Evolutionary conservation across 2,329 filamentous ascomycete genomes (phyloP).

Genomic region (Hortaea sp.): DNA sequence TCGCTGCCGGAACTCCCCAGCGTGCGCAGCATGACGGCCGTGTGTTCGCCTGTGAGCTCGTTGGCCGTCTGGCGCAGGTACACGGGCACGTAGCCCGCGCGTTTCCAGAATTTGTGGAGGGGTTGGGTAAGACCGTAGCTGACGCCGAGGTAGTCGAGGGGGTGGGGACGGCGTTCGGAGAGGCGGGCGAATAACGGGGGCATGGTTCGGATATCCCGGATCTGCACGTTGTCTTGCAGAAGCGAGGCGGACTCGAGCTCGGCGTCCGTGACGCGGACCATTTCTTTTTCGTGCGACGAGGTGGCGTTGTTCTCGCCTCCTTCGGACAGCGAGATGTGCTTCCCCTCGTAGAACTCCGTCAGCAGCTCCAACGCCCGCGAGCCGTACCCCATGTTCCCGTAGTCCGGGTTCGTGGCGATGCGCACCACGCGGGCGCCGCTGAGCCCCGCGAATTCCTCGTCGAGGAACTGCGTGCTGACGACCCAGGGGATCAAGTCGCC

Average conservation of each 20-base stretch:
- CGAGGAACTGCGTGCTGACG: constrained; percentile 95
- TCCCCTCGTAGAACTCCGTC: constrained; percentile 87
- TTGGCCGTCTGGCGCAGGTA: constrained; percentile 94
- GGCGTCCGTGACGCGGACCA: constrained; percentile 70
- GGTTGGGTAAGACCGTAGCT: constrained; percentile 82
- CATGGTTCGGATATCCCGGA: constrained; percentile 84
- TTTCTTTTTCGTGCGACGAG: constrained; percentile 36
- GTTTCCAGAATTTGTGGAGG: constrained; percentile 96
- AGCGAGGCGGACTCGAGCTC: constrained; percentile 69
- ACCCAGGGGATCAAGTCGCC: constrained; percentile 97
- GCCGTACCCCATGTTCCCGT: constrained; percentile 85
- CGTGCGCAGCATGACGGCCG: constrained; percentile 90
- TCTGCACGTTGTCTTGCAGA: constrained; percentile 76
- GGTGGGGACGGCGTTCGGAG: constrained; percentile 67
- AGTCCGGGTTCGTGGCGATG: constrained; percentile 94
- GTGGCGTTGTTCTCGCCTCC: constrained; percentile 39
- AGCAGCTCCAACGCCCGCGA: constrained; percentile 79
- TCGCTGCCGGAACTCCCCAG: constrained; percentile 56
- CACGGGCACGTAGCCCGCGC: constrained; percentile 72
- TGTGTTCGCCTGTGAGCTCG: constrained; percentile 93
- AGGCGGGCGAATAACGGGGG: constrained; percentile 87
- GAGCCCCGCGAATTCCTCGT: constrained; percentile 87
- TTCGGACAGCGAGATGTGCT: constrained; percentile 77
- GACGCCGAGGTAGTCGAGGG: constrained; percentile 87
- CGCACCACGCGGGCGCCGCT: constrained; percentile 87